These are phyloP conservation scores for Luvunga scandens DNA, from an alignment of 345 rosid species.

Conservation along the genomic window DNA sequence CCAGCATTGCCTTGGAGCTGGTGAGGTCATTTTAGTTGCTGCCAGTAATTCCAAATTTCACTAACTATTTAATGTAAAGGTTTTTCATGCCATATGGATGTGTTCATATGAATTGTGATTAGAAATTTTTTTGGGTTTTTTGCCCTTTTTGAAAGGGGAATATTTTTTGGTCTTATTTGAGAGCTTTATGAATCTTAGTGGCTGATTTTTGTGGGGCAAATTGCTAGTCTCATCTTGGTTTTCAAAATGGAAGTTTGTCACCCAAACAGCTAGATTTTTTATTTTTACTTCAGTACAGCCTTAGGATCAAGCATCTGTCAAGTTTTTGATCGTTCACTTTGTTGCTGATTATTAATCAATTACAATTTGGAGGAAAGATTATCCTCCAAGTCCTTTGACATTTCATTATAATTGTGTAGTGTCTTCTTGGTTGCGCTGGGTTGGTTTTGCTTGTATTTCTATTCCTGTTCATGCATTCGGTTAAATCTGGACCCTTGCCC, in stretches of 20 bases:
- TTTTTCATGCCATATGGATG: neutral
- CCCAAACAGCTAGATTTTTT: slow-evolving; percentile 14
- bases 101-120: slow-evolving; percentile 14
- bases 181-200: slow-evolving; percentile 27
- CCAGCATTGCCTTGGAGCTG: slow-evolving; percentile 15
- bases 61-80: slow-evolving; percentile 21
- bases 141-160: neutral
- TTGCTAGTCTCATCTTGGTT: slow-evolving; percentile 17
- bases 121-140: slow-evolving; percentile 4
- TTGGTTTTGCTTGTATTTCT: neutral
- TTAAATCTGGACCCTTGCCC: too few relatives aligned
- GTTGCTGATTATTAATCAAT: neutral
- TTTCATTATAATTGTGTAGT: neutral
- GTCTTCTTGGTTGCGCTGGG: neutral
- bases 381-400: neutral
- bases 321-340: slow-evolving; percentile 13
- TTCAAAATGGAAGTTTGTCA: slow-evolving; percentile 19
- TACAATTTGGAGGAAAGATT: neutral
- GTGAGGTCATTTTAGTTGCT: slow-evolving; percentile 25
- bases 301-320: neutral
- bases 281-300: neutral
- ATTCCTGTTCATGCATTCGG: too few relatives aligned
- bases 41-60: slow-evolving; percentile 19
- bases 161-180: slow-evolving; percentile 12
- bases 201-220: slow-evolving; percentile 35